Conservation (phyloP, 2,329 filamentous ascomycete species). For the Fusarium sp. region DNA sequence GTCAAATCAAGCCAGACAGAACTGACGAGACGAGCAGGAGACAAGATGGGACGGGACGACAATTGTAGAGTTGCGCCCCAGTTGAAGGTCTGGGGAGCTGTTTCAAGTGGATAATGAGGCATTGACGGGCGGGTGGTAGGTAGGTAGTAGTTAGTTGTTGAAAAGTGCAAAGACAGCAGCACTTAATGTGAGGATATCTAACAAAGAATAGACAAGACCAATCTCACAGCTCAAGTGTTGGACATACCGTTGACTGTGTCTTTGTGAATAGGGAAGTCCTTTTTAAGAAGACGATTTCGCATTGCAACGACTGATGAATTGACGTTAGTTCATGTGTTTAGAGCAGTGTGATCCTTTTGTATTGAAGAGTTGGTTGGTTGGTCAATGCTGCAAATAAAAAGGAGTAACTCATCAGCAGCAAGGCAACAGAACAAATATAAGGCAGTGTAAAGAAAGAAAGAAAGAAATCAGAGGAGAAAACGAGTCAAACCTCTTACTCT, state of each 20-base stretch:
- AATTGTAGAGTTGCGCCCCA: conserved; percentile 23
- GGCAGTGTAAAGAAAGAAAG: neutral
- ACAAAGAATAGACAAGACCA: neutral
- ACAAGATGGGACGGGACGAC: conserved; percentile 18
- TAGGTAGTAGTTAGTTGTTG: neutral
- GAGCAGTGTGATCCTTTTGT: neutral
- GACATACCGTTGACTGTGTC: conserved; percentile 41
- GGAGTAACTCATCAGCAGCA: neutral
- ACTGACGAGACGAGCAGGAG: conserved; percentile 7
- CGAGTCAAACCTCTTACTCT: neutral
- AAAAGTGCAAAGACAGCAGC: conserved; percentile 14
- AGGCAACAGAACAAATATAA: neutral
- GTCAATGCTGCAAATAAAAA: conserved; percentile 7
- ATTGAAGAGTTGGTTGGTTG: conserved; percentile 18
- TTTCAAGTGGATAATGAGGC: conserved; percentile 33
- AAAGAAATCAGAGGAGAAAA: neutral
- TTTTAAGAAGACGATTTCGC: conserved; percentile 46
- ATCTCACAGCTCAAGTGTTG: neutral
- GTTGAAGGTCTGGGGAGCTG: conserved; percentile 37
- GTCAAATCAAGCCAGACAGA: neutral
- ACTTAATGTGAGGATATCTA: neutral
- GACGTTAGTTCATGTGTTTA: neutral
- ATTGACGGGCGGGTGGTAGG: neutral
- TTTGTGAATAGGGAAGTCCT: conserved; percentile 48
- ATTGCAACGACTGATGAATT: conserved; percentile 34